Evolutionary conservation across 768 basidiomycete genomes (phyloP).

Genomic region (Suillus weaverae): DNA sequence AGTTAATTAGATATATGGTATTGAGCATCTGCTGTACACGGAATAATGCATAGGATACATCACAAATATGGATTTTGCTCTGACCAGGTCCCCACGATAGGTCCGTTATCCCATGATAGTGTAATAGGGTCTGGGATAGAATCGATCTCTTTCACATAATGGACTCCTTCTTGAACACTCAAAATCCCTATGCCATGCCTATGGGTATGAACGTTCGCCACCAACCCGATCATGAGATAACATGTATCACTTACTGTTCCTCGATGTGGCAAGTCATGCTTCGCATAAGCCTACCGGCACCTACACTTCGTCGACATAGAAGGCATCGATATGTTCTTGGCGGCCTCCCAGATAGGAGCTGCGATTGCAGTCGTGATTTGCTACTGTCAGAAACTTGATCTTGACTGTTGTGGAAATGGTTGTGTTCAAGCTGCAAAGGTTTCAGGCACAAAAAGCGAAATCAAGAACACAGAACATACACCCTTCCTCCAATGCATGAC

Average conservation of each 20-base stretch:
- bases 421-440: conserved; percentile 4
- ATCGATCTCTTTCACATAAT: conserved; percentile 6
- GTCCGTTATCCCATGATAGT: neutral
- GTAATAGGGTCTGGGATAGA: neutral
- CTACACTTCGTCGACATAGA: conserved; percentile 4
- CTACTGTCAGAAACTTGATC: neutral
- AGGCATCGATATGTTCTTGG: conserved; percentile 1
- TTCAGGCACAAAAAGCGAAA: neutral
- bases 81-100: neutral
- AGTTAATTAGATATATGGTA: neutral
- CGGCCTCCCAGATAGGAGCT: neutral
- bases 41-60: neutral
- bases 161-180: neutral
- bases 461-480: neutral
- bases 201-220: neutral
- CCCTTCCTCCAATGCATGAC: conserved; percentile 6
- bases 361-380: conserved; percentile 3
- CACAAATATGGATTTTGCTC: neutral
- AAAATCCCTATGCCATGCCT: conserved; percentile 1
- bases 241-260: conserved; percentile 1
- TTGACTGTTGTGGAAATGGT: conserved; percentile 1
- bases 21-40: neutral
- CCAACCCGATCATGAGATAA: neutral
- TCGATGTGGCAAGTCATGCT: conserved; percentile 1
- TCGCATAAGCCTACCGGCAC: neutral